Base-by-base conservation (phyloP, 169 alveolate species). In the Cystoisospora suis region DNA sequence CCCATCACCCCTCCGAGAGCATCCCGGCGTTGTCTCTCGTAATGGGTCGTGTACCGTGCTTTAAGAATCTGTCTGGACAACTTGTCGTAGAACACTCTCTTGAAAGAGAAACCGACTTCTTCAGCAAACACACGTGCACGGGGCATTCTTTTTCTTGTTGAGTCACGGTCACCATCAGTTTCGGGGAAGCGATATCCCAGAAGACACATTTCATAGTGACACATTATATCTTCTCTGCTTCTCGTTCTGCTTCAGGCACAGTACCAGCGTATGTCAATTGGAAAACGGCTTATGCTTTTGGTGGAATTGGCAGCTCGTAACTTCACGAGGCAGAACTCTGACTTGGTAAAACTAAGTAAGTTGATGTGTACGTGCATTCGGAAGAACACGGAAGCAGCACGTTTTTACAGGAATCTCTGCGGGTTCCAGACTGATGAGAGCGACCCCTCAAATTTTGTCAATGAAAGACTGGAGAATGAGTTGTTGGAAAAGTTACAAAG, bases 271-370 rank as follows among this genome's bases (percentile, higher is more conserved):
- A 72, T 77, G 34, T 42, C 91, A 34, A 27, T 86, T 20, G 91
- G 91, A 9, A 70, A 86, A 9, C 91, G 91, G 20, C n/a, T 86
- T 32, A 45, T 86, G 81, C 47, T 86, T 2, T 27, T 86, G 72
- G 38, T 86, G 69, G 90, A 86, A 40, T 15, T 86, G 38, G 46
- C 59, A 3, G 45, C 40, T n/a, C 81, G 90, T 0, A 49, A n/a
- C 20, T 46, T 86, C 15, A 86, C 61, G 70, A 42, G 42, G 34
- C 36, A n/a, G 32, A 23, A 36, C 36, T 2, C 42, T 34, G 58
- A 46, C 15, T 6, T 7, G 15, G 27, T 42, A 29, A 42, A 77
- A 9, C 23, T 77, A 20, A 45, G 47, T 0, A 77, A 77, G 20
- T 27, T 77, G 45, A 77, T 77, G 87, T 77, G 87, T 69, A 77